These are phyloP conservation scores for Magnusiomyces fungicola DNA, from an alignment of 1,139 yeast genomes.

Conservation along the genomic window DNA sequence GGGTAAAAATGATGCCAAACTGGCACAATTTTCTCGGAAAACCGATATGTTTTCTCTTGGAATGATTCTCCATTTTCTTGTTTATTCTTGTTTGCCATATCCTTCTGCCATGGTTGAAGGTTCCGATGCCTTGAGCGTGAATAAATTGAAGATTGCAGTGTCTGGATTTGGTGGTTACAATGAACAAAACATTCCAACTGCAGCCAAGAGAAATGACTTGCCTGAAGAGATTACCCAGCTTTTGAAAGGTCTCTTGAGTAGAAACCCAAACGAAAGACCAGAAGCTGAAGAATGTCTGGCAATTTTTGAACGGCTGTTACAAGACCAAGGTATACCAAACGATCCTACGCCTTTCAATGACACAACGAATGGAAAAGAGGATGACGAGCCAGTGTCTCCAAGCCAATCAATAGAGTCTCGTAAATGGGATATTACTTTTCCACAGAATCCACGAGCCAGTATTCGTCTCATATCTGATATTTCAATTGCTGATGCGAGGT, in stretches of 20 bases:
- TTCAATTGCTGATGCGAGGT: constrained; percentile 3
- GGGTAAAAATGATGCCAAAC: constrained; percentile 21
- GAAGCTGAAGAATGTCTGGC: constrained; percentile 37
- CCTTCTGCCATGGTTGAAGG: constrained; percentile 15
- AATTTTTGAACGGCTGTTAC: constrained; percentile 22
- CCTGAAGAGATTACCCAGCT: constrained; percentile 37
- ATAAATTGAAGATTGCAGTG: constrained; percentile 39
- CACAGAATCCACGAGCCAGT: background rate
- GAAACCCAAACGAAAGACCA: constrained; percentile 39
- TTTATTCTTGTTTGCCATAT: constrained; percentile 66
- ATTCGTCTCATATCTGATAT: constrained; percentile 5
- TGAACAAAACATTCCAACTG: constrained; percentile 14
- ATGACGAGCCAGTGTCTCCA: background rate
- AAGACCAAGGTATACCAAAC: background rate
- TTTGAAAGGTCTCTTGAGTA: constrained; percentile 33
- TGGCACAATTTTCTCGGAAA: constrained; percentile 53
- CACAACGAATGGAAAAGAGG: background rate
- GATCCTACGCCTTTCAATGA: background rate
- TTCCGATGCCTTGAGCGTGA: constrained; percentile 23
- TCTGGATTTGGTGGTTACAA: constrained; percentile 31
- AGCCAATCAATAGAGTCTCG: background rate
- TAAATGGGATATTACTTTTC: background rate
- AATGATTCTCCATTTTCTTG: constrained; percentile 64
- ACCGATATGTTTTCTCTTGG: constrained; percentile 83
- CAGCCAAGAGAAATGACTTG: constrained; percentile 30